Evolutionary conservation across 345 rosid genomes (phyloP), one percentile per base, ranked within the genome.

Genomic region (Bruguiera sexangula): DNA sequence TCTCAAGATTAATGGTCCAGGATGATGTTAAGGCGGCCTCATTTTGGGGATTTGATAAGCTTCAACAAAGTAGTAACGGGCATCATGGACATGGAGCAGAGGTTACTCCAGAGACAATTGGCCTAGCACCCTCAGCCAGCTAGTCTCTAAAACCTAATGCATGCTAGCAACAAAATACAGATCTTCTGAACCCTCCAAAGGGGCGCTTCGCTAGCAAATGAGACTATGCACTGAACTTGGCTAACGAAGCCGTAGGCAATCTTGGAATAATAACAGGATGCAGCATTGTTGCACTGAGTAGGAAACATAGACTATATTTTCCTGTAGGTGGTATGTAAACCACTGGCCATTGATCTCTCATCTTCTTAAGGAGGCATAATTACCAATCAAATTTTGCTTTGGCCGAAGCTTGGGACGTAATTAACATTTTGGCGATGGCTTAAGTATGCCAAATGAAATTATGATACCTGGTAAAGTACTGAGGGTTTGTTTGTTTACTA

Each of bases 21-120:
- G 98, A 92, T 65, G 99, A 95, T 66, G 61, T 48, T 30, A 95
- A 92, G 67, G 50, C 89, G 8, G 92, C 89, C 60, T 65, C 73
- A 27, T 72, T 82, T 31, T 90, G 96, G 96, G 88, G 92, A 69
- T 57, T 79, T 32, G 84, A 79, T 60, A 81, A 79, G 75, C 78
- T 69, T 61, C 87, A 75, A 52, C 36, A 56, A 31, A 9, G 66
- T n/a, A 69, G 71, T 27, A 81, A 77, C 9, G 85, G 81, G 60
- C 79, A 77, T 62, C 66, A 81, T 63, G 86, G 79, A 60, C 62
- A 82, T 65, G 86, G 78, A 46, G 88, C 89, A 0, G 96, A 87
- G 71, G 82, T 81, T n/a, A 85, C 73, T 34, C 82, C 96, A 1
- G 90, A 88, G 76, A 89, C 90, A 27, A 60, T 73, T 22, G 67